These are phyloP conservation scores for Colletotrichum filicis DNA, from an alignment of 2,329 filamentous ascomycete species.

Conservation along the genomic window DNA sequence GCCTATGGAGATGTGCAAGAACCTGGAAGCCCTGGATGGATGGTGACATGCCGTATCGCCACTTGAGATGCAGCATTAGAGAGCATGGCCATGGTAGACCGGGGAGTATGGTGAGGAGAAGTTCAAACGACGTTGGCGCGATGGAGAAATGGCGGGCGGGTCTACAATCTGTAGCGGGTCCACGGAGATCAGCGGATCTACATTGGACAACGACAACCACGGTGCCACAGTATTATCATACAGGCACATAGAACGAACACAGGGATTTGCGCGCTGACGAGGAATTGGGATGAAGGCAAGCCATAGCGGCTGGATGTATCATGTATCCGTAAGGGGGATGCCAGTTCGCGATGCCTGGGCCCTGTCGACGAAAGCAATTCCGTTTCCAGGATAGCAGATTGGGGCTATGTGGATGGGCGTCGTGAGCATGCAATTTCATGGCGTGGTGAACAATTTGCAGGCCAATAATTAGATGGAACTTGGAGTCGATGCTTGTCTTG, in stretches of 20 bases:
- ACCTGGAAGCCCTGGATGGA: neutral
- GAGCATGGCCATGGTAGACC: neutral
- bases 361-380: neutral
- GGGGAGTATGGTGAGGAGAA: neutral
- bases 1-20: neutral
- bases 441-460: constrained; percentile 19
- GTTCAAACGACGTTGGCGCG: neutral
- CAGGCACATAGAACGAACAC: constrained; percentile 3
- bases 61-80: neutral
- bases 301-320: neutral
- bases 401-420: neutral
- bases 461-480: neutral
- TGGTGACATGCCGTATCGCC: constrained; percentile 24
- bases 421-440: neutral
- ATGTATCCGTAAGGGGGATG: too few relatives aligned
- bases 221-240: neutral
- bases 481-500: neutral
- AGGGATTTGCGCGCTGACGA: constrained; percentile 5
- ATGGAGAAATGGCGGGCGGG: constrained; percentile 2
- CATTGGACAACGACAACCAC: constrained; percentile 5
- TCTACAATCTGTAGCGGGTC: constrained; percentile 6
- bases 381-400: neutral
- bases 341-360: neutral
- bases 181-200: constrained; percentile 31
- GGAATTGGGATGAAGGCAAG: constrained; percentile 5